A percentile compares a stretch with the other conserved stretches of the same genome.
phyloP scores from a whole-genome alignment of 2,329 filamentous ascomycete genomes.

The Drechslerella coelobrocha region DNA sequence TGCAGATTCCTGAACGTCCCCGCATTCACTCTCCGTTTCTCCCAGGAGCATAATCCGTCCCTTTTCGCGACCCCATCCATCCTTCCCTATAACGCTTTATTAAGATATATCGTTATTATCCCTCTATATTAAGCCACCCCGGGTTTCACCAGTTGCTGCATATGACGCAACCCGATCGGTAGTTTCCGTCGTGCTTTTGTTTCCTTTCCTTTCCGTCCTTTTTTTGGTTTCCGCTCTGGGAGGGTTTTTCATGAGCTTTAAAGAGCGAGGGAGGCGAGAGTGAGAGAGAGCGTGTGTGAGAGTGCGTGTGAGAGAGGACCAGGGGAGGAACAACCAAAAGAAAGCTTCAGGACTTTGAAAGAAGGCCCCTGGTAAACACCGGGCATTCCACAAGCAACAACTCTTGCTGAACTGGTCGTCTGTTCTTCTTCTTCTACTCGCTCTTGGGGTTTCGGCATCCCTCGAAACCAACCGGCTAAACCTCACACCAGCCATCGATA shows the following conservation, averaged over 20 bases:
- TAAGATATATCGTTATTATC: neutral
- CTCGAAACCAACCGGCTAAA: neutral
- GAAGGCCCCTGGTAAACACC: conserved; percentile 16
- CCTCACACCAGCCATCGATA: neutral
- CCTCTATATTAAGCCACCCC: conserved; percentile 4
- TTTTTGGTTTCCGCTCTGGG: conserved; percentile 14
- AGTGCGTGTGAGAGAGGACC: conserved; percentile 10
- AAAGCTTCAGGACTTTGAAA: conserved; percentile 1
- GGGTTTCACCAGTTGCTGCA: conserved; percentile 25
- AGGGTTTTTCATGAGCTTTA: neutral
- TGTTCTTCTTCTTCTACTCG: too few species aligned
- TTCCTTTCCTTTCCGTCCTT: conserved; percentile 14
- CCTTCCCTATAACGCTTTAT: neutral
- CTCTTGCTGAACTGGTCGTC: too few species aligned
- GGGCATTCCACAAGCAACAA: neutral
- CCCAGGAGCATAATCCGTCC: conserved; percentile 13
- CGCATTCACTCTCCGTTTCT: conserved; percentile 27
- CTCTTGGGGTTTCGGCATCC: too few species aligned
- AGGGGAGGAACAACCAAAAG: conserved; percentile 23
- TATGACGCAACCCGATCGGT: conserved; percentile 48
- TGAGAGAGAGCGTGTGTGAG: neutral
- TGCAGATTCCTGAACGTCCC: conserved; percentile 35
- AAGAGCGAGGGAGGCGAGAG: neutral
- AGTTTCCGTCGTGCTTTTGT: conserved; percentile 15
- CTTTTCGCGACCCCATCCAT: conserved; percentile 25